phyloP scores from a whole-genome alignment of 1,139 yeast species.

The Yamadazyma dushanensis region DNA sequence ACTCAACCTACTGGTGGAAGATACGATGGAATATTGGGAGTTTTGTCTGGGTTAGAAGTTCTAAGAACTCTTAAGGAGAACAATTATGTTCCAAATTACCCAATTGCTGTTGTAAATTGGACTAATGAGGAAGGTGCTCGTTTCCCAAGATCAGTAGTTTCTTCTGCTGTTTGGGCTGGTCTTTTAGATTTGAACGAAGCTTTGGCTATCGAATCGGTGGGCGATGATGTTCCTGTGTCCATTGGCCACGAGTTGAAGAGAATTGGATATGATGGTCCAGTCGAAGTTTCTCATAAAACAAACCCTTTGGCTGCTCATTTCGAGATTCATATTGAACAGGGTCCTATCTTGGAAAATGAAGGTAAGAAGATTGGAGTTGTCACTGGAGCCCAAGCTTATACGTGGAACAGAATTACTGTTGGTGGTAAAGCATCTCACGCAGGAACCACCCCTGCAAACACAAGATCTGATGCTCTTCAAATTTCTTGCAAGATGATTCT shows the following conservation, averaged over 20 bases:
- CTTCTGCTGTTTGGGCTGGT: constrained; percentile 69
- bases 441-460: constrained; percentile 70
- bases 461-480: constrained; percentile 62
- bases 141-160: constrained; percentile 65
- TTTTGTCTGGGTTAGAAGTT: constrained; percentile 65
- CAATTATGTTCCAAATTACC: constrained; percentile 57
- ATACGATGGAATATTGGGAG: constrained; percentile 73
- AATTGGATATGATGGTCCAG: constrained; percentile 61
- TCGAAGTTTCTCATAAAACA: constrained; percentile 44
- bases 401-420: constrained; percentile 58
- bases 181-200: constrained; percentile 45
- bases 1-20: constrained; percentile 83
- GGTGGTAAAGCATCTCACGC: constrained; percentile 68
- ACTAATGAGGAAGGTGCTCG: constrained; percentile 81
- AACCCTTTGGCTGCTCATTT: constrained; percentile 69
- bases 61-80: constrained; percentile 64
- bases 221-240: constrained; percentile 50
- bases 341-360: constrained; percentile 63
- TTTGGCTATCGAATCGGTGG: constrained; percentile 52
- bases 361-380: constrained; percentile 63
- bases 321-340: constrained; percentile 77
- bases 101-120: constrained; percentile 68
- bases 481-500: constrained; percentile 58
- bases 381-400: constrained; percentile 64
- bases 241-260: constrained; percentile 57